Evolutionary conservation across 768 basidiomycete species (phyloP), one percentile per base, ranked within the genome.

Genomic region (Nidularia pulvinata): DNA sequence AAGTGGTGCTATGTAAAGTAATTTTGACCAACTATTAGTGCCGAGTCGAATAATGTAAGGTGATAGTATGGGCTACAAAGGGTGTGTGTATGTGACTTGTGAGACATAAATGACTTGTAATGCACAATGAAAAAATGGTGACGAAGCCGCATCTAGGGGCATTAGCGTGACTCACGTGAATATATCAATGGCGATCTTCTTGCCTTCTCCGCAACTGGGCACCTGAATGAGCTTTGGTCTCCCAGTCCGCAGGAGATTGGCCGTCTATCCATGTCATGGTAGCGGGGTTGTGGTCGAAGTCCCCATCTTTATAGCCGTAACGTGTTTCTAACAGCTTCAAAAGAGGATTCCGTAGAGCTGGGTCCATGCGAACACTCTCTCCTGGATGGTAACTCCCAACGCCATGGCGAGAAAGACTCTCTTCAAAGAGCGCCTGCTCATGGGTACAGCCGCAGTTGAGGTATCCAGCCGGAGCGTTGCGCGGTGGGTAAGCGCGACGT

Each of bases 401-500:
- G 4, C 76, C 79, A 55, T 93, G 90, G 19, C 90, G 83, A 9
- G 91, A 66, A 6, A 94, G 78, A 61, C 86, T 88, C 70, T 93
- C 91, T 63, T 93, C 91, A 63, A 94, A 94, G 6, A 94, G 81
- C 4, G 91, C 91, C 69, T 93, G 85, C 45, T 91, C 89, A 63
- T 79, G 83, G 5, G 89, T 87, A 74, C 91, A 94, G 6, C 92
- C 91, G 60, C 91, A 94, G 74, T 94, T 94, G 53, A 94, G 83
- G 59, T 80, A 79, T 7, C 89, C 88, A 0, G 78, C 72, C 7
- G 91, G 91, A 4, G 91, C 92, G 75, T 87, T 87, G 46, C 91
- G 84, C 7, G 92, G 90, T 3, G 91, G 89, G 60, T 80, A 84
- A 0, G 78, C 77, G 7, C 92, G 82, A 33, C 92, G 85, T 69